Evolutionary conservation across 768 basidiomycete genomes (phyloP), one percentile per base, ranked within the genome.

Genomic region (Mycena floridula): DNA sequence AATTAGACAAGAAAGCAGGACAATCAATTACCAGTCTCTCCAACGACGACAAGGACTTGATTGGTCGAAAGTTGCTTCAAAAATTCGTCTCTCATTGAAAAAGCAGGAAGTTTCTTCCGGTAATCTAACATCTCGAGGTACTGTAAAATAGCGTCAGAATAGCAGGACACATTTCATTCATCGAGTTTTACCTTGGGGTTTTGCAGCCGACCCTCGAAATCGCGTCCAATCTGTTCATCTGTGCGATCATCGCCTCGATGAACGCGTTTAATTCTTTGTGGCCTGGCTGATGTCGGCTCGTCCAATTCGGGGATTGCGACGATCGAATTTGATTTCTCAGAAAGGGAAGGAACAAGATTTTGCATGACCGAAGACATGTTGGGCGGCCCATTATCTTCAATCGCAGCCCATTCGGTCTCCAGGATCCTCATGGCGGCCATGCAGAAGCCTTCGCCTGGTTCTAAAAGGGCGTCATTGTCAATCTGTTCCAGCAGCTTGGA

Each of bases 1-100:
- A 21, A 11, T 35, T 5, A 30, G 11, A 40, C 27, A 30, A 40
- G 22, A 35, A 13, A 15, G 32, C n/a, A n/a, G 28, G 13, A 7
- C 15, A 11, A 13, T 13, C 8, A 40, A 66, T 51, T 26, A 86
- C 87, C 89, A 41, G 89, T 92, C 63, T 95, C 93, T 36, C 94
- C 94, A 4, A 94, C 86, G 0, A 96, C 84, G 0, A 97, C 76
- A 1, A 93, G 74, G 3, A 85, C 87, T 39, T 82, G 69, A 52
- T 78, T 79, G 8, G 57, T 63, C 27, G 76, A 68, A 7, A 96
- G 64, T 18, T 70, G 56, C 12, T 65, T 44, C 38, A 92, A 62
- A 51, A 96, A 89, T 12, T 74, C 65, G 18, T 78, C 72, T 55
- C 74, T 75, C 9, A 79, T 76, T 20, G 71, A 57, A 65, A 85